These are phyloP conservation scores for Chlorella vulgaris DNA, from an alignment of 139 green algal species.

Conservation along the genomic window DNA sequence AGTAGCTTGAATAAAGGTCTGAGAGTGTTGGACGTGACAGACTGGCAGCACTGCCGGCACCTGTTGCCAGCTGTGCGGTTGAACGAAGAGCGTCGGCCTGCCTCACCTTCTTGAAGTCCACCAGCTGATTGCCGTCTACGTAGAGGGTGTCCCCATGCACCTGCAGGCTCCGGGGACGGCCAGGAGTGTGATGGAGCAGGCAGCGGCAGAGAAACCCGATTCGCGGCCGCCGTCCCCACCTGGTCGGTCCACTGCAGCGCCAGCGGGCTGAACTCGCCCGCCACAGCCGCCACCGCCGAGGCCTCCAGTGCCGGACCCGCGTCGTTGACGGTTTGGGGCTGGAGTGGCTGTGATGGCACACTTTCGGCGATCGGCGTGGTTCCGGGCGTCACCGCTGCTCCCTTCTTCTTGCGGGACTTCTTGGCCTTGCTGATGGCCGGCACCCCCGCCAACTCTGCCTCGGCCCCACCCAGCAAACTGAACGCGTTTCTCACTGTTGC, in stretches of 20 bases:
- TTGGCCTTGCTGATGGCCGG: background rate
- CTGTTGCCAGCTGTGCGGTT: background rate
- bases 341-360: background rate
- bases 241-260: constrained; percentile 18
- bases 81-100: no score
- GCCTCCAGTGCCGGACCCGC: constrained; percentile 16
- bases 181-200: no score
- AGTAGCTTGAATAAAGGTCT: no score
- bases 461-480: background rate
- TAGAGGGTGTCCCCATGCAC: background rate
- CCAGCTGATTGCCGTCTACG: constrained; percentile 1
- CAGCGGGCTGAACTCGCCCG: constrained; percentile 12
- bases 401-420: constrained; percentile 22
- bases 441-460: background rate
- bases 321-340: background rate
- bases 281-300: background rate
- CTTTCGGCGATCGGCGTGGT: background rate
- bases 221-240: background rate
- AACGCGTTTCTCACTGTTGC: background rate
- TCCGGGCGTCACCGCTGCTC: background rate
- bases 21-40: background rate
- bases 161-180: no score
- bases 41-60: background rate
- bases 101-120: constrained; percentile 29
- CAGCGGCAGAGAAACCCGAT: background rate